Percentiles rank a stretch among this genome's conserved stretches.
Evolutionary conservation across 192 early-diverging fungal species (phyloP).

Genomic region (Backusella tarrabulga): DNA sequence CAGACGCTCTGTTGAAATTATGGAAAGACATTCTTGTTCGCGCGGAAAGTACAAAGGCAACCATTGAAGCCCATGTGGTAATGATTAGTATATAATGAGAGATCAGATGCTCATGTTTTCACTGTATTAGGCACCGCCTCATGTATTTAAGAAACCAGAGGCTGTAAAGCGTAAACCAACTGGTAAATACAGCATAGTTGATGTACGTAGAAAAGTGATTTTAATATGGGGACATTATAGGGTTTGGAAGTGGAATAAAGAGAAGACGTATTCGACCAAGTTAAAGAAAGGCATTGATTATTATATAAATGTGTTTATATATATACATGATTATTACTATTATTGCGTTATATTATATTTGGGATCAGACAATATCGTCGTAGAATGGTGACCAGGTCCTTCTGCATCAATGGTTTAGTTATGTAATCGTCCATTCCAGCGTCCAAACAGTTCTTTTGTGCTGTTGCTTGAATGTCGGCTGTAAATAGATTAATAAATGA

Average conservation of each 20-base stretch:
- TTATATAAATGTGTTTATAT: neutral
- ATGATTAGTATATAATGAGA: neutral
- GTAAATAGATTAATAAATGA: neutral
- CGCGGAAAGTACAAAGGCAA: neutral
- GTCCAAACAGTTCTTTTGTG: conserved; percentile 42
- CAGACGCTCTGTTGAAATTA: neutral
- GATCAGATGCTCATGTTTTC: neutral
- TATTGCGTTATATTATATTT: neutral
- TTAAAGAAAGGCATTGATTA: neutral
- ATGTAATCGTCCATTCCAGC: conserved; percentile 51
- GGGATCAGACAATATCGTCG: conserved; percentile 34
- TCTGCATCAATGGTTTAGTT: conserved; percentile 49
- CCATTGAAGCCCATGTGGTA: neutral
- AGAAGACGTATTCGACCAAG: neutral
- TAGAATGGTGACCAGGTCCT: conserved; percentile 41
- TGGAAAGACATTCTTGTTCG: neutral
- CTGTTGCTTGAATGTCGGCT: conserved; percentile 46
- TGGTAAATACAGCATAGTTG: neutral
- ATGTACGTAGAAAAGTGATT: neutral
- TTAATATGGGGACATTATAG: neutral
- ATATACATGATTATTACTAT: neutral
- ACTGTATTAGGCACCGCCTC: neutral
- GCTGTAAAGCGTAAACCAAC: neutral
- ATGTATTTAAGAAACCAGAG: neutral
- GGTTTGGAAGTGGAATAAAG: neutral